Base-by-base conservation (phyloP, 768 basidiomycete species). In the Collybiopsis luxurians region DNA sequence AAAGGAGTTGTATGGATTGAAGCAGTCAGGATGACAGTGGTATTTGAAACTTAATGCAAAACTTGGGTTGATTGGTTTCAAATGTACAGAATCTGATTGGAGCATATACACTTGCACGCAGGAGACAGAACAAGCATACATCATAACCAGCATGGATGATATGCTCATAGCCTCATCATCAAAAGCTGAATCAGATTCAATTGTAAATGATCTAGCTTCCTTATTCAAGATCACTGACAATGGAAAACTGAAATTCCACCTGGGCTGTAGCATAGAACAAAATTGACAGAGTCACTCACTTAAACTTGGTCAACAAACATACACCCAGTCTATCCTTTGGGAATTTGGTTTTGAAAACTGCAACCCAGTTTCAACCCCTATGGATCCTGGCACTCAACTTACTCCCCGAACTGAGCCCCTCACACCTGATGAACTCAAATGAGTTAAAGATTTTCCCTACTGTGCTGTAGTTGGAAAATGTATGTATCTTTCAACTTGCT, bases 401-500 rank as follows among this genome's bases (percentile, higher is more conserved):
- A 38, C 53, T 58, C 6, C 44, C 23, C 0, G 61, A 58, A 21
- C 57, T 55, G 12, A 3, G 3, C 0, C 52, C 51, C 24, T 55
- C 34, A 43, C 54, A 10, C 34, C 31, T 1, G 60, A 63, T 1
- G 60, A 65, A 11, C 23, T 0, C 0, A 24, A 30, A 10, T 46
- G 45, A 9, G 51, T 45, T 27, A 19, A 36, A 19, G 38, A 48
- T 0, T 63, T 58, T 31, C 24, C 57, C 0, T 66, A 64, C 31
- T 23, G 30, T 0, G 44, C 53, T 0, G 42, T 67, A 0, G 61
- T 67, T 0, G 64, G 63, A 12, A 65, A 50, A 0, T 30, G 62
- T 0, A 69, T 66, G 58, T 67, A 69, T 42, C 45, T 66, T 0
- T 24, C 59, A 1, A 61, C 65, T 0, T 58, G 53, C 17, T 9